phyloP scores from a whole-genome alignment of 2,329 filamentous ascomycete species.

The Sodiomyces alkalinus region DNA sequence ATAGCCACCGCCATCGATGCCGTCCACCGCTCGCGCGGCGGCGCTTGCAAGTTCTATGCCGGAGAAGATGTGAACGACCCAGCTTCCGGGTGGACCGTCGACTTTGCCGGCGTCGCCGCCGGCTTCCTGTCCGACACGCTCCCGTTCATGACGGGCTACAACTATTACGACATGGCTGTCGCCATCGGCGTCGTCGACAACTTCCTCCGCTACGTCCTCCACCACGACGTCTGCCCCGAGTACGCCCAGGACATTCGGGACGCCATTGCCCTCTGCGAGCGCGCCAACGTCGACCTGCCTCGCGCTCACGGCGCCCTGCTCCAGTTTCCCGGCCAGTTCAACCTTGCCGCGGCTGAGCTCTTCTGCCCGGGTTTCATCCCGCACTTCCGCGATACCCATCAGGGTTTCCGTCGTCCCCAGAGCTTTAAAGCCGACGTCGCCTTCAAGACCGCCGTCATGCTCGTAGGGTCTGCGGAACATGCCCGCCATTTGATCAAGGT shows the following conservation, averaged over 20 bases:
- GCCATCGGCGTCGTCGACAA: constrained; percentile 60
- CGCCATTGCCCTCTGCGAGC: constrained; percentile 51
- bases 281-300: constrained; percentile 52
- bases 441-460: constrained; percentile 27
- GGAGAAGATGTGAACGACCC: constrained; percentile 28
- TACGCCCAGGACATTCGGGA: constrained; percentile 50
- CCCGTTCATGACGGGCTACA: constrained; percentile 36
- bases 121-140: constrained; percentile 56
- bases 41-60: constrained; percentile 32
- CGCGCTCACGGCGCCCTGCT: constrained; percentile 34
- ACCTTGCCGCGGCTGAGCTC: constrained; percentile 55
- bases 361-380: constrained; percentile 29
- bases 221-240: constrained; percentile 78
- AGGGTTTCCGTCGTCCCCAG: constrained; percentile 17
- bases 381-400: constrained; percentile 10
- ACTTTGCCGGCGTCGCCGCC: constrained; percentile 64
- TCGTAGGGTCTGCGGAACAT: constrained; percentile 13
- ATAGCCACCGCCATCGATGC: constrained; percentile 47
- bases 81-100: constrained; percentile 73
- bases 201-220: constrained; percentile 76
- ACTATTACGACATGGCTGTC: constrained; percentile 36
- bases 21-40: constrained; percentile 31
- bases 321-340: constrained; percentile 63
- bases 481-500: not conserved
- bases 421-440: constrained; percentile 24